Evolutionary conservation across 2,329 filamentous ascomycete species (phyloP), one percentile per base, ranked within the genome.

Genomic region (Fusarium sp.): DNA sequence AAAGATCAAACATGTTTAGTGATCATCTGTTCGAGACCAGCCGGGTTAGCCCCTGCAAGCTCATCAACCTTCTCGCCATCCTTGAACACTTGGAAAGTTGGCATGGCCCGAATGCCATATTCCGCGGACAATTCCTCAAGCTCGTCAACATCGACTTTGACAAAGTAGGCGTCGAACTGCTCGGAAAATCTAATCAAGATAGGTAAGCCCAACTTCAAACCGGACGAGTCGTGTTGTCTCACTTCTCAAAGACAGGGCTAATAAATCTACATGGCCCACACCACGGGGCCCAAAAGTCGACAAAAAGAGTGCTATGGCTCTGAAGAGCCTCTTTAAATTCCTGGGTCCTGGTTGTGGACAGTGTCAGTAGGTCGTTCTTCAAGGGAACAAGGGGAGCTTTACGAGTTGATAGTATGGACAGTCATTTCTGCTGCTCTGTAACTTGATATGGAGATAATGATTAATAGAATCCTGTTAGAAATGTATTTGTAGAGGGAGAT

Each of bases 221-320:
- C 11, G 2, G 19, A 11, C 8, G 19, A 19, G 19, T 19, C 19
- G 19, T 19, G 19, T 8, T 1, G 4, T 10, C 35, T 34, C 25
- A 59, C 39, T 24, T 36, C 6, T 50, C 59, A 7, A 58, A 6
- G 0, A 53, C 3, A 0, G 59, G 59, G 10, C 47, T 51, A 7
- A 63, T 58, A 0, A 35, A 5, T 31, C 35, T 40, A 15, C 58
- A 62, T 15, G 58, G 58, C 1, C 53, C 47, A 9, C 58, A 63
- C 59, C 59, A 62, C 10, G 34, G 5, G 1, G 58, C 58, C 45
- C 38, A 63, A 6, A 26, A 61, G 19, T 63, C 59, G 4, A 39
- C 51, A 1, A 58, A 3, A 12, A 51, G 52, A 3, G 12, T 3
- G 8, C 3, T 0, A 8, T 62, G 8, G 0, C 25, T 45, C 5